A percentile compares a stretch with the other conserved stretches of the same genome.
phyloP scores from a whole-genome alignment of 2,329 filamentous ascomycete species.

The Reticulascus tulasneorum region DNA sequence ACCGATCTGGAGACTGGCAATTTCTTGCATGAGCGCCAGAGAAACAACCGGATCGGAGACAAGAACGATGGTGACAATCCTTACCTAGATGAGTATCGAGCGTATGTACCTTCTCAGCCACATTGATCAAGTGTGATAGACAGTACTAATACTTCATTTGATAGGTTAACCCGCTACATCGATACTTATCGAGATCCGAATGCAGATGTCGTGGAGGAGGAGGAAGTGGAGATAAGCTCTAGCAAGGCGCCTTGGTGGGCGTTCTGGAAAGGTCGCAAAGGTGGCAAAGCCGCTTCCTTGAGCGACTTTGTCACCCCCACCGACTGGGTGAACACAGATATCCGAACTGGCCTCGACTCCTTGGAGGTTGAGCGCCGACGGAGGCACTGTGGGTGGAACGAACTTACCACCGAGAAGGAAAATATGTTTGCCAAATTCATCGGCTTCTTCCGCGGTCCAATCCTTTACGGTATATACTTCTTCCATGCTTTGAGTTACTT shows the following conservation, averaged over 20 bases:
- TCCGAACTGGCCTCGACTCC: slow-evolving; percentile 57
- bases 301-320: slow-evolving; percentile 48
- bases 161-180: slow-evolving; percentile 25
- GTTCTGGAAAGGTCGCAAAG: slow-evolving; percentile 25
- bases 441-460: slow-evolving; percentile 70
- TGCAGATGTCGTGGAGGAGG: slow-evolving; percentile 24
- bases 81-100: slow-evolving; percentile 13
- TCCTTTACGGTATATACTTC: slow-evolving; percentile 66
- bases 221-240: slow-evolving; percentile 16
- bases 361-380: slow-evolving; percentile 60
- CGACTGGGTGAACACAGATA: slow-evolving; percentile 67
- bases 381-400: slow-evolving; percentile 66
- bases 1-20: slow-evolving; percentile 14
- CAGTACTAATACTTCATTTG: too few relatives aligned
- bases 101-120: too few relatives aligned
- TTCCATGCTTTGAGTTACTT: background rate
- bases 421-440: slow-evolving; percentile 73
- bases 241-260: slow-evolving; percentile 30
- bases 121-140: too few relatives aligned
- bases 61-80: too few relatives aligned
- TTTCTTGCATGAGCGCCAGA: slow-evolving; percentile 13
- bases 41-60: slow-evolving; percentile 12
- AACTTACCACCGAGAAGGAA: slow-evolving; percentile 69
- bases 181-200: slow-evolving; percentile 32
- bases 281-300: slow-evolving; percentile 19